Base-by-base conservation (phyloP, 2,329 filamentous ascomycete genomes). In the Stemphylium lycopersici region DNA sequence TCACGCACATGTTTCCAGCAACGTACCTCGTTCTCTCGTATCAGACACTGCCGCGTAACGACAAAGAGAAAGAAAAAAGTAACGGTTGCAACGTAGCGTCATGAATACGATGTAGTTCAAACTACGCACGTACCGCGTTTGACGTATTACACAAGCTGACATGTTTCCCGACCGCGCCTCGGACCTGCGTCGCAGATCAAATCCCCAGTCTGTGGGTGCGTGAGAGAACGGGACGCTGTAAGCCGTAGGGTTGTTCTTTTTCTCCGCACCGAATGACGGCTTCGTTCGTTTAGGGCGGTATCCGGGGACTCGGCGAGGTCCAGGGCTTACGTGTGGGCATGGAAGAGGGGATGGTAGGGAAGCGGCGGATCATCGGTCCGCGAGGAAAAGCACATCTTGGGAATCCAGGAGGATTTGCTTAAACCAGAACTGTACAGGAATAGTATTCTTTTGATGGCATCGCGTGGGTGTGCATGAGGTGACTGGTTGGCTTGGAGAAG, bases 151-250 rank as follows among this genome's bases (percentile, higher is more conserved):
- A 10, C 18, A 16, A 44, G 8, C 20, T 51, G 40, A 45, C 33
- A 37, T 36, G 24, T 29, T 29, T 11, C 26, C 24, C 12, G 20
- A 38, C 41, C 29, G 45, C 36, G 41, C 48, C 41, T 39, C 34
- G 48, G 48, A 46, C 48, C 36, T 52, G 48, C 48, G 8, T 46
- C 33, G 48, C 33, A 45, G 33, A 51, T 38, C 29, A 24, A 40
- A 13, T 46, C 41, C 41, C 48, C 42, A 34, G 20, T 40, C 41
- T 13, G 18, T 7, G 48, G 26, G 16, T 31, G 24, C 39, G 20
- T 22, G 34, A 15, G 10, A 20, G 10, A 29, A 13, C 13, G 32
- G 33, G 48, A 24, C 43, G 24, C 18, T 40, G 18, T 24, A 38
- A 42, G 33, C 37, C 32, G 33, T 36, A 32, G 44, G 34, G 36